Evolutionary conservation across 805 yeast genomes (phyloP), one percentile per base, ranked within the genome.

Genomic region (Starmerella kuoi): DNA sequence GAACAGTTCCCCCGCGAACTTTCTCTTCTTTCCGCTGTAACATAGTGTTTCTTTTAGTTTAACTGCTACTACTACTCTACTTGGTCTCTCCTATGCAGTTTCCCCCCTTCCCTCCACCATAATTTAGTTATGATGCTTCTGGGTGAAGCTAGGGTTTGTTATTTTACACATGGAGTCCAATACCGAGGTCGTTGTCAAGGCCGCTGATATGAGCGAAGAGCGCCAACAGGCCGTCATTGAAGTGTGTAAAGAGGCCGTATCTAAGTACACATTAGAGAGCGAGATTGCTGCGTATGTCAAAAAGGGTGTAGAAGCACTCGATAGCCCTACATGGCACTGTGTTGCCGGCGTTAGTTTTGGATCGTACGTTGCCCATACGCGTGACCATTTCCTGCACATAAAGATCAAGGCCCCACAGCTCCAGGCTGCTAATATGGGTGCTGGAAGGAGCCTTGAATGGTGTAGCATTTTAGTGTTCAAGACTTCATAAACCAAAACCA

Each of bases 241-340:
- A 15, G 37, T 41, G 43, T 65, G 77, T 3, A 53, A 56, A 30
- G 69, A 65, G 32, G 76, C 77, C 1, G 49, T 63, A 28, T 59
- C 60, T 34, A 56, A 64, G 31, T 71, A 69, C 58, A 59, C 64
- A 27, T 56, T 66, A 6, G 79, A 74, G 47, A 63, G 62, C 55
- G 80, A 76, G 43, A 65, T 73, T 27, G 81, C 81, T 19, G 69
- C 76, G 3, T 67, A 58, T 44, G 62, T 75, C 38, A 75, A 76
- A 57, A 73, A 73, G 53, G 77, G 70, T 46, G 62, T 75, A 54
- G 81, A 75, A 52, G 63, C 65, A 26, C 57, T 65, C 35, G 73
- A 65, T 50, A 77, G 78, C 1, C 68, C 73, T 21, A 66, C 77
- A 7, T 75, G 81, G 81, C 80, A 75, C 55, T 75, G 74, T 24